Evolutionary conservation across 371 early-diverging fungal genomes (phyloP), one percentile per base, ranked within the genome.

Genomic region (Mortierella sp.): DNA sequence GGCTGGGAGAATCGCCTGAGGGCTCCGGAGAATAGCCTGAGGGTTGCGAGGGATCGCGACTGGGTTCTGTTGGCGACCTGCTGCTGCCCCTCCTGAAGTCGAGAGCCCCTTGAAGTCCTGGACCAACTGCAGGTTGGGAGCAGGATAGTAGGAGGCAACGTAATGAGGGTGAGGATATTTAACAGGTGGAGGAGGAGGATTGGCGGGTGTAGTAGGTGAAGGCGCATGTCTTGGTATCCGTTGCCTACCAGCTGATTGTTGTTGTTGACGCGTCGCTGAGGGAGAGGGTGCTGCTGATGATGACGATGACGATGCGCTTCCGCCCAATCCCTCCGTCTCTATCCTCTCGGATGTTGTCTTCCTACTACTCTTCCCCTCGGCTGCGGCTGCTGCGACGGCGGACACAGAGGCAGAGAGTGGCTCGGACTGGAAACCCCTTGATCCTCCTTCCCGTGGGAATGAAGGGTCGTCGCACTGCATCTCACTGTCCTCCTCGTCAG

Each of bases 141-240:
- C 65, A 78, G 83, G 70, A 64, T 75, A 80, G 73, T 76, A 82
- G 73, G 83, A 78, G 64, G 83, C 69, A 82, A 82, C 79, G 73
- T 82, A 82, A 66, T 74, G 75, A 48, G 73, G 70, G 70, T 82
- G 78, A 77, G 76, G 75, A 71, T 74, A 77, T 71, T 70, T 71
- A 69, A 65, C 50, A 68, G 82, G 50, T 19, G 68, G 64, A 69
- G 63, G 50, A 24, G 68, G 64, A 69, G 63, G 67, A 58, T 58
- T 16, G 61, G 37, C 19, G 34, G n/a, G n/a, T n/a, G 61, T 58
- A 41, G 70, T 48, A 45, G 83, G 66, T 72, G 73, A 64, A 70
- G 76, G 72, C 73, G 72, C 72, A 66, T 68, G 68, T 71, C 68
- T 71, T 40, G 78, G 70, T 58, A 65, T 76, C 82, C 82, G 74